Percentiles rank a stretch among this genome's conserved stretches.
Evolutionary conservation across 2,329 filamentous ascomycete genomes (phyloP).

Genomic region (Alternaria hordeiaustralica): DNA sequence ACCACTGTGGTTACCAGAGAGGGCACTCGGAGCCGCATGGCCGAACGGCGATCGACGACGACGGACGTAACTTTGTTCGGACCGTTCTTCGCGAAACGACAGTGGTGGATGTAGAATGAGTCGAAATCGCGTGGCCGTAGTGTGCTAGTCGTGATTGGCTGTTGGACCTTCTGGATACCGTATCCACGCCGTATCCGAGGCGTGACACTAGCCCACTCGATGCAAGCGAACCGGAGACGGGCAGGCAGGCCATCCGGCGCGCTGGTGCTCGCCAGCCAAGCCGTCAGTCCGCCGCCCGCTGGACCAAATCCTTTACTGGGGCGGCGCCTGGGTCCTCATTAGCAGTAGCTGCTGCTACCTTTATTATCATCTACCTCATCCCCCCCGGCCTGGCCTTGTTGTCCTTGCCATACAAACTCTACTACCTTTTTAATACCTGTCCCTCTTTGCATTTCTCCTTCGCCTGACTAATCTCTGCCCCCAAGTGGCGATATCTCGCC

Average conservation of each 20-base stretch:
- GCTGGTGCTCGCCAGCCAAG: conserved; percentile 21
- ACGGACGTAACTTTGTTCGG: neutral
- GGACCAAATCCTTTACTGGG: conserved; percentile 23
- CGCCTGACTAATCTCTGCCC: conserved; percentile 4
- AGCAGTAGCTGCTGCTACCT: conserved; percentile 25
- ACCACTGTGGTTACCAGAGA: neutral
- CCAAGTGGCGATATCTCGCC: conserved; percentile 19
- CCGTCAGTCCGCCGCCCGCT: conserved; percentile 16
- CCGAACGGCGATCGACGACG: neutral
- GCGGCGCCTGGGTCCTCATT: conserved; percentile 19
- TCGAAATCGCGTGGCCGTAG: conserved; percentile 1
- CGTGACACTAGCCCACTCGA: neutral
- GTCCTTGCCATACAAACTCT: conserved; percentile 8
- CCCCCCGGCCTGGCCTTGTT: conserved; percentile 11
- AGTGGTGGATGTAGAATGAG: conserved; percentile 1
- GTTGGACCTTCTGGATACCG: neutral
- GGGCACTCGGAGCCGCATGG: neutral
- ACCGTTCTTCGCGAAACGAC: neutral
- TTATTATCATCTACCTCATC: conserved; percentile 22
- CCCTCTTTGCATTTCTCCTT: conserved; percentile 2
- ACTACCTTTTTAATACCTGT: conserved; percentile 23
- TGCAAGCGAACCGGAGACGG: neutral
- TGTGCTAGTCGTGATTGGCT: neutral
- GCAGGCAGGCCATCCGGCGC: too few relatives aligned
- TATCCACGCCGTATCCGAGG: conserved; percentile 6